Base-by-base conservation (phyloP, 1,284 basidiomycete genomes). In the Puccinia novopanici region DNA sequence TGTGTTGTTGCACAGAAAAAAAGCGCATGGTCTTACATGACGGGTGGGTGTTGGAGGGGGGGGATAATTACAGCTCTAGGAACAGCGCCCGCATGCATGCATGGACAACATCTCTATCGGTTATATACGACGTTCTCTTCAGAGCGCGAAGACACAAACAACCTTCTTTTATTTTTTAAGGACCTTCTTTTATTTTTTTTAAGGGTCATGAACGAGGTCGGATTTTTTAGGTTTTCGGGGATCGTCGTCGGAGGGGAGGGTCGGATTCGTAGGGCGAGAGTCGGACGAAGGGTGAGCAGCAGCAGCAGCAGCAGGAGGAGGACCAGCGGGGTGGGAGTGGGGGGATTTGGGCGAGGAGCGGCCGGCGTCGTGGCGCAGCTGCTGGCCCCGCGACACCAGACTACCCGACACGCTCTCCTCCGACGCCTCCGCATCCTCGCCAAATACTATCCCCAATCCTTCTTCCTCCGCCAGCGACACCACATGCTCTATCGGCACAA, bases 401-500 rank as follows among this genome's bases (percentile, higher is more conserved):
- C 82, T 78, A 54, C 85, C 84, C 52, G 85, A 82, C 34, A 4
- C 34, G 34, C 34, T 34, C 34, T 34, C 34, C 34, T 34, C 2
- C 34, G 34, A 34, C 2, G 34, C 34, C 34, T 34, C 34, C 34
- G 34, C 4, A 34, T 34, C 4, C 4, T 59, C 71, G 22, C 54
- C 54, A 24, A 57, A 73, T 50, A 85, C 80, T 61, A 85, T 84
- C 2, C 85, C 85, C 55, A 86, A 82, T 2, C 85, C 86, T 82
- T 86, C 85, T n/a, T 85, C 84, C 40, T 83, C 83, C 12, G 85
- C 86, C 17, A 87, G 83, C 78, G 84, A 84, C 22, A 87, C 76
- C 27, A 87, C 86, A 59, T 87, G 85, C 57, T 86, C 84, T 19
- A 86, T 57, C 10, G 85, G 85, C 27, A 98, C 94, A 84, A 92